These are phyloP conservation scores for Dalbergia cochinchinensis DNA, from an alignment of 306 rosid species.

Conservation along the genomic window DNA sequence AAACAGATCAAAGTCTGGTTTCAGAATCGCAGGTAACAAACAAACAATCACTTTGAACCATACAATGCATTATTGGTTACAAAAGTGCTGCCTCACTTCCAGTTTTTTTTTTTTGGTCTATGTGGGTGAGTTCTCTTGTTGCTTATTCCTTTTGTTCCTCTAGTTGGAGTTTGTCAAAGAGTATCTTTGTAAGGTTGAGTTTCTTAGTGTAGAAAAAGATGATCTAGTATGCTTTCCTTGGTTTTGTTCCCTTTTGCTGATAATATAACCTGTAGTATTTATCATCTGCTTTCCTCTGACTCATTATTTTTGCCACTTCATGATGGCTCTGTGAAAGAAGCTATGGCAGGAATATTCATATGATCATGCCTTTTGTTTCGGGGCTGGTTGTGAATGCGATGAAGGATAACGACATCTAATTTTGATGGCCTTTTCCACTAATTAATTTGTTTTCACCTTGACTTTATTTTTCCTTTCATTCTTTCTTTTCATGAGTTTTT, in stretches of 20 bases:
- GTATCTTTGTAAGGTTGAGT: constrained; percentile 2
- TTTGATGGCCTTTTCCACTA: constrained; percentile 31
- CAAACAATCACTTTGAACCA: not conserved
- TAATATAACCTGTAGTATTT: constrained; percentile 6
- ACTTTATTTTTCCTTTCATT: not conserved
- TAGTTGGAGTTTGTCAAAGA: constrained; percentile 6
- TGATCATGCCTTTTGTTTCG: constrained; percentile 1
- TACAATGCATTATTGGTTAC: not conserved
- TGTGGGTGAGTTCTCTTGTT: not conserved
- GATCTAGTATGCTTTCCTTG: too few relatives aligned
- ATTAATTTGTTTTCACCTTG: not conserved
- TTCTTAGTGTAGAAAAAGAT: not conserved
- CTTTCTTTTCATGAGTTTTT: too few relatives aligned
- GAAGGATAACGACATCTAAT: constrained; percentile 31
- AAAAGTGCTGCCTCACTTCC: too few relatives aligned
- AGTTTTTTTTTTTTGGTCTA: not conserved
- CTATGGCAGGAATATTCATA: constrained; percentile 16
- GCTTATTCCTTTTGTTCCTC: not conserved
- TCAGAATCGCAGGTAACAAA: constrained; percentile 81
- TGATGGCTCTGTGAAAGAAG: constrained; percentile 30
- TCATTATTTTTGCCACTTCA: constrained; percentile 26
- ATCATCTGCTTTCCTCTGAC: constrained; percentile 15
- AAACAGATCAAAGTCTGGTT: constrained; percentile 93
- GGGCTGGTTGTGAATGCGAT: constrained; percentile 4
- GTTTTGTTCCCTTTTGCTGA: constrained; percentile 12